Evolutionary conservation across 1,284 basidiomycete species (phyloP).

Genomic region (Ceratobasidium sp.): DNA sequence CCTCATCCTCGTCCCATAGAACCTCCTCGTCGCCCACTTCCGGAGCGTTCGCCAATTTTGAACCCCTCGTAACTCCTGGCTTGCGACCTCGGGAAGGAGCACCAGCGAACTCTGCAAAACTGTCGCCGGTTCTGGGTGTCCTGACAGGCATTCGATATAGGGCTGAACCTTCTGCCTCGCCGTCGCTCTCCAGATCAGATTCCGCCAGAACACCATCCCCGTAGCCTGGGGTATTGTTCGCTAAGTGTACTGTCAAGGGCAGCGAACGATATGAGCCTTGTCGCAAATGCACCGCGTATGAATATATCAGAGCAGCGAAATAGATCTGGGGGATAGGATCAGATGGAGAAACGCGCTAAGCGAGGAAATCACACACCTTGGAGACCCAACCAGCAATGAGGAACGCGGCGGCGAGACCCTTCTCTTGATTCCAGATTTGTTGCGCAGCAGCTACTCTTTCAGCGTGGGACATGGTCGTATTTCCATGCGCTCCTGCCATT

Average conservation of each 20-base stretch:
- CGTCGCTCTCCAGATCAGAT: constrained; percentile 45
- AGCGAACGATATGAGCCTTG: constrained; percentile 90
- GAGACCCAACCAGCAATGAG: constrained; percentile 85
- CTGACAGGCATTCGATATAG: constrained; percentile 34
- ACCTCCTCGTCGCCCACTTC: constrained; percentile 41
- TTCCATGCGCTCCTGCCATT: constrained; percentile 69
- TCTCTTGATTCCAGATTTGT: constrained; percentile 90
- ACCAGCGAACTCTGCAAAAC: constrained; percentile 46
- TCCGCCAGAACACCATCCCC: constrained; percentile 27
- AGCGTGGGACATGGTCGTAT: constrained; percentile 65
- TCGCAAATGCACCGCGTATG: constrained; percentile 92
- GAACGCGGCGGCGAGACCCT: constrained; percentile 79
- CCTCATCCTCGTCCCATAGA: constrained; percentile 44
- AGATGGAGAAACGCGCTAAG: background rate
- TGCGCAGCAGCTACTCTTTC: constrained; percentile 77
- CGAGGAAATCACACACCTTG: constrained; percentile 70
- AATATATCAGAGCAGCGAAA: constrained; percentile 91
- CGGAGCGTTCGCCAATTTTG: constrained; percentile 39
- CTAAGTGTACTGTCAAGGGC: constrained; percentile 61
- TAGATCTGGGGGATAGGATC: constrained; percentile 72
- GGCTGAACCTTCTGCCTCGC: constrained; percentile 47
- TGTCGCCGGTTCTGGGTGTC: constrained; percentile 28
- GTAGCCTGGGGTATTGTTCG: constrained; percentile 14
- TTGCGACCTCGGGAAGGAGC: constrained; percentile 38
- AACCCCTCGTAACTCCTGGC: constrained; percentile 23